Evolutionary conservation across 192 early-diverging fungal genomes (phyloP), one percentile per base, ranked within the genome.

Genomic region (Kappamyces sp.): DNA sequence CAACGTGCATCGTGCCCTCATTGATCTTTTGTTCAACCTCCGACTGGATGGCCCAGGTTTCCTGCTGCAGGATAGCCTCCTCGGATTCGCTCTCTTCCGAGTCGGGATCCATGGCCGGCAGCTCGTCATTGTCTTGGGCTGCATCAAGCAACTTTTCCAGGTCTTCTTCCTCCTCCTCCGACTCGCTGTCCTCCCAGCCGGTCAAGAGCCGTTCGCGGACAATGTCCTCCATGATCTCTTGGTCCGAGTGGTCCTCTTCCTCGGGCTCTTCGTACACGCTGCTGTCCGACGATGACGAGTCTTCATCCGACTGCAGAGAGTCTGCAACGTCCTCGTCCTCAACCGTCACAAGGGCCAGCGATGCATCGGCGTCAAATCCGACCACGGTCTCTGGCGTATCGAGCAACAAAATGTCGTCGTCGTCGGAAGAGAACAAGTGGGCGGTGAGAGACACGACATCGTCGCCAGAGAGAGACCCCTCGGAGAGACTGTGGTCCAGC

Each of bases 191-290:
- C 22, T 22, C 22, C 55, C 55, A 58, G 36, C 55, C 55, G 33
- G 45, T 32, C 30, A 58, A 2, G 32, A 58, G 37, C 45, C 37
- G 33, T 29, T 58, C 55, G 32, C 36, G 41, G 9, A 58, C 55
- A 29, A 58, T 58, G 45, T 58, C 55, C 29, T 47, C 12, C 55
- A 58, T 58, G 7, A 58, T 45, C n/a, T 58, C 55, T 14, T 58
- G 43, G 5, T 38, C 55, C 40, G 40, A 43, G 30, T 54, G 53
- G 30, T 58, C 55, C n/a, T 32, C 11, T 5, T 31, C 36, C 33
- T 29, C 31, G 5, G 55, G 55, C 29, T 58, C 55, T 14, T 58
- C 55, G 31, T 58, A 58, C n/a, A 58, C 55, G 31, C 53, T 54
- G 9, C 22, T 22, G 22, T 22, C 22, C 22, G 22, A 22, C 22